Base-by-base conservation (phyloP, 1,139 yeast genomes). In the Suhomyces wounanorum region DNA sequence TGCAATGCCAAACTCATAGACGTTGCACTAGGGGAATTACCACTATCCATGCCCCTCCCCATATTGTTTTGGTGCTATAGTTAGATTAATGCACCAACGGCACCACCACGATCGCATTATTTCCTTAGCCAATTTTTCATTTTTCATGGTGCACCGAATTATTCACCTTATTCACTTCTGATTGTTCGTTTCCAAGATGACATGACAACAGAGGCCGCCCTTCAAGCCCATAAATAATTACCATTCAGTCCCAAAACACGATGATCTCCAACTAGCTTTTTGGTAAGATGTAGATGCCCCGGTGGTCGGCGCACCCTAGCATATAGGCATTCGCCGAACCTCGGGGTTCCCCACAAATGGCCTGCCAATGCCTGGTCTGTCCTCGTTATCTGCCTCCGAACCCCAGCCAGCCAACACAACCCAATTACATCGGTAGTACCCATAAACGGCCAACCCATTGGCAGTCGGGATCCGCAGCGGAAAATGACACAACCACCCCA, bases 271-370 rank as follows among this genome's bases (percentile, higher is more conserved):
- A 40, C 43, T 28, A 40, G 43, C 43, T 26, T 26, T 26, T 40
- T 40, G 43, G 43, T 40, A 35, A 28, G 43, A 40, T 40, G 43
- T 40, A 28, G 35, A 28, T 14, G 43, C 31, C 42, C 18, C n/a
- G 23, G 33, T 11, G 33, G 33, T 3, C 14, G 33, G 33, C 33
- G 33, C 33, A 30, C 33, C 33, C n/a, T 21, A 21, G 23, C 6
- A 21, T 13, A 6, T 30, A n/a, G 33, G n/a, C 8, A n/a, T 11
- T 30, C 33, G 14, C 33, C 33, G 33, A 30, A 30, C 33, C 33
- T 30, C 33, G 33, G 33, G 33, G 2, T 30, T 11, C 14, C 33
- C 14, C 33, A 9, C 8, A 5, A 3, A 13, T 9, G 11, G 33
- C 7, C 33, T 30, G 4, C 31, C 8, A 28, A n/a, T 30, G 14